Evolutionary conservation across 2,329 filamentous ascomycete genomes (phyloP), one percentile per base, ranked within the genome.

Genomic region (Paracoccidioides lutzii): DNA sequence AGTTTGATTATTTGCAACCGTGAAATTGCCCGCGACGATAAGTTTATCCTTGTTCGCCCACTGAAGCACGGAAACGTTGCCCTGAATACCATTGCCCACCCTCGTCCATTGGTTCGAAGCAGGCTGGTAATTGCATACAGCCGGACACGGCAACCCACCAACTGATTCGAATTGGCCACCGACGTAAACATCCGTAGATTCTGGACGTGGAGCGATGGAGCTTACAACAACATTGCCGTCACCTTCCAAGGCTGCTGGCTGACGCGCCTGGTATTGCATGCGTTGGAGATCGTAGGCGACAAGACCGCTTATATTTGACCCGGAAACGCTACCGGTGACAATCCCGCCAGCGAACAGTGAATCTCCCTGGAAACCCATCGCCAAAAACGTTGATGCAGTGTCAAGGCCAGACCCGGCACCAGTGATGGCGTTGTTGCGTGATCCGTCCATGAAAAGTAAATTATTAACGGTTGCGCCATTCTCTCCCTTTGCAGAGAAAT

Each of bases 81-180:
- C 91, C 50, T 74, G 75, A 14, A 97, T 71, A 56, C 81, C 83
- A 46, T 79, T 81, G 7, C 89, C 90, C 12, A 90, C 87, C 41
- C 85, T 81, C 64, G 79, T 85, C 91, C 91, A 98, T 64, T 90
- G 85, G 12, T 78, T 79, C 4, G 78, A 77, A 6, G 80, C 74
- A 2, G 83, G 81, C 66, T 86, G 83, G 72, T 87, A 95, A 57
- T 85, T 76, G 71, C 93, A 98, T 30, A 98, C 80, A 49, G 82
- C 84, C 3, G 85, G 83, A 67, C 93, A 98, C 44, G 81, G 83
- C 35, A 97, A 78, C 4, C 85, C 84, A 33, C 93, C 93, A 15
- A 90, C 93, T 37, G 80, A 81, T n/a, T 81, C 76, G 66, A 97
- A 98, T 8, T 80, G 82, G 37, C 93, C 93, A 41, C 86, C 91